A percentile compares a stretch with the other conserved stretches of the same genome.
Conservation (phyloP, 441 rosid species). For the Melastoma candidum region DNA sequence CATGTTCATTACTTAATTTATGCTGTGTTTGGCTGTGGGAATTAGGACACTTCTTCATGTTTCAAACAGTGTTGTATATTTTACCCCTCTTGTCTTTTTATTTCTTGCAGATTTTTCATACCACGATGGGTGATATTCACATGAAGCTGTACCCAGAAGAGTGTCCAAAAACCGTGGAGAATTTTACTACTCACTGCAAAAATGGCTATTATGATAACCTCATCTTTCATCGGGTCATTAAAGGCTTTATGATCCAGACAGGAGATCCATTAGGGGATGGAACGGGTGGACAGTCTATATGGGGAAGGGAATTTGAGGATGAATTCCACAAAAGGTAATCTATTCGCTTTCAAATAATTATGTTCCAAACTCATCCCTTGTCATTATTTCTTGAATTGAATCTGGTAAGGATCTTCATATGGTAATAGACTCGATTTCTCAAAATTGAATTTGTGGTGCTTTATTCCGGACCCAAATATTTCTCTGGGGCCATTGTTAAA, state of each 20-base stretch:
- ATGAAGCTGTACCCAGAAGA: conserved; percentile 93
- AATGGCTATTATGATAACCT: conserved; percentile 95
- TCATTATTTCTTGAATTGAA: neutral
- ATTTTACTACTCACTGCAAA: conserved; percentile 88
- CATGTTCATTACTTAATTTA: neutral
- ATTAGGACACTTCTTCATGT: neutral
- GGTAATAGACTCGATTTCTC: neutral
- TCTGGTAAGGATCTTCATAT: neutral
- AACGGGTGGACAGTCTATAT: conserved; percentile 96
- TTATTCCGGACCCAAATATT: too few species aligned
- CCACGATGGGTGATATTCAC: conserved; percentile 92
- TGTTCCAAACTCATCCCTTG: neutral
- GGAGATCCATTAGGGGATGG: conserved; percentile 99
- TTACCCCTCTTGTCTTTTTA: neutral
- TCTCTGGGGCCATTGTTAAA: too few species aligned
- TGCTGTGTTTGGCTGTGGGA: neutral
- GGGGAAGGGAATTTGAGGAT: conserved; percentile 99
- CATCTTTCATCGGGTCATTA: conserved; percentile 89
- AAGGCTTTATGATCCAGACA: conserved; percentile 97
- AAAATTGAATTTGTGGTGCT: neutral
- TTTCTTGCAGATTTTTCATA: conserved; percentile 55
- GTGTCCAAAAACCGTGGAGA: conserved; percentile 98
- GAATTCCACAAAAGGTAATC: conserved; percentile 94
- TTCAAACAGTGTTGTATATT: neutral
- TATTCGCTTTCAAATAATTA: too few species aligned